Evolutionary conservation across 2,329 filamentous ascomycete genomes (phyloP).

Genomic region (Scedosporium aurantiacum): DNA sequence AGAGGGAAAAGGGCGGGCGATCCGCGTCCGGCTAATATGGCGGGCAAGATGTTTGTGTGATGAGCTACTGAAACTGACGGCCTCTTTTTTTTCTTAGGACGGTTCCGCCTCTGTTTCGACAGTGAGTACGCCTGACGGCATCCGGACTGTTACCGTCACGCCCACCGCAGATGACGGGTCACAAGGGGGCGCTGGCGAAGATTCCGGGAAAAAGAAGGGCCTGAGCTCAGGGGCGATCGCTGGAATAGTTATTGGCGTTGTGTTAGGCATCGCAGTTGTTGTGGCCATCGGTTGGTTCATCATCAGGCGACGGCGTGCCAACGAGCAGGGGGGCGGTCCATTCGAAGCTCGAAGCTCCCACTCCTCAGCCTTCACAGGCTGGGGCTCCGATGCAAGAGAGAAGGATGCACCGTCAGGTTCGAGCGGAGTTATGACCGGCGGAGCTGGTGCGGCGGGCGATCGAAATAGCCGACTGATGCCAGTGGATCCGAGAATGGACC

Average conservation of each 20-base stretch:
- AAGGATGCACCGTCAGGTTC: not conserved
- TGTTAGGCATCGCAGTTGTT: constrained; percentile 22
- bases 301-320: constrained; percentile 31
- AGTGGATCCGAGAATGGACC: constrained; percentile 53
- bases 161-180: constrained; percentile 12
- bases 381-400: not conserved
- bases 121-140: constrained; percentile 29
- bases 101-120: constrained; percentile 30
- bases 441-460: constrained; percentile 27
- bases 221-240: constrained; percentile 37
- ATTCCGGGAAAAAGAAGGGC: constrained; percentile 8
- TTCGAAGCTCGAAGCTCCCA: constrained; percentile 21
- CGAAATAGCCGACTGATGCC: constrained; percentile 45
- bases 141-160: constrained; percentile 5
- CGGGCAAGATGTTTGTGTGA: too few species aligned
- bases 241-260: constrained; percentile 41
- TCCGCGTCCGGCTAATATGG: too few species aligned
- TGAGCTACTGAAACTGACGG: not conserved
- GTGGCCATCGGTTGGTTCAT: constrained; percentile 31
- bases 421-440: not conserved
- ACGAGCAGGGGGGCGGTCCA: constrained; percentile 20
- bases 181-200: constrained; percentile 13
- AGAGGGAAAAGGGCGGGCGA: not conserved
- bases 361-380: constrained; percentile 38
- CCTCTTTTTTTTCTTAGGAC: not conserved